Percentiles rank a stretch among this genome's conserved stretches.
Evolutionary conservation across 164 flowering plant species (phyloP).

Genomic region (Chimonanthus salicifolius): DNA sequence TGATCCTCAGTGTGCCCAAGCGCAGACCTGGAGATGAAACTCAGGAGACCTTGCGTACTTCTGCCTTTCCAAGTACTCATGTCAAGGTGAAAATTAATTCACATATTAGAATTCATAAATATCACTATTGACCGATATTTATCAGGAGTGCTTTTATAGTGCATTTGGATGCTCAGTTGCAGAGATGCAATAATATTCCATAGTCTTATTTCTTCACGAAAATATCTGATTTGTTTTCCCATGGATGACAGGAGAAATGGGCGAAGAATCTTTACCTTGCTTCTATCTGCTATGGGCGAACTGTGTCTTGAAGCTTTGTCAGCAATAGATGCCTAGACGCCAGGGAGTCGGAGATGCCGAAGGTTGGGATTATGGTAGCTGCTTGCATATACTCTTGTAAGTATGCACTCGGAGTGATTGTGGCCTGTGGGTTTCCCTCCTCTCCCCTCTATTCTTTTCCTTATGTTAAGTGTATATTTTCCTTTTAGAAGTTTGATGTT

Average conservation of each 20-base stretch:
- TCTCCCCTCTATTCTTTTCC: constrained; percentile 1
- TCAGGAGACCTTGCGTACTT: constrained; percentile 77
- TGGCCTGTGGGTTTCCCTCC: not conserved
- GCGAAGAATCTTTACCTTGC: constrained; percentile 77
- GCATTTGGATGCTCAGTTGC: not conserved
- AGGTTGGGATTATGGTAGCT: not conserved
- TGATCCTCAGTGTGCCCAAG: constrained; percentile 72
- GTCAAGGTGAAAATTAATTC: constrained; percentile 49
- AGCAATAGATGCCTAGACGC: not conserved
- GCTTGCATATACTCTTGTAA: not conserved
- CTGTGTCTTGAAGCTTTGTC: constrained; percentile 44
- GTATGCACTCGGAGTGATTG: not conserved
- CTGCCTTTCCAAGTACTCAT: constrained; percentile 78
- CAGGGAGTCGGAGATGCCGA: not conserved
- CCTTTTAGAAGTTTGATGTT: constrained; percentile 1
- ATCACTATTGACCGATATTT: not conserved
- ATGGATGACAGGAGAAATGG: constrained; percentile 73
- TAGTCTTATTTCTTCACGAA: too few relatives aligned
- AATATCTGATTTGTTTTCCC: not conserved
- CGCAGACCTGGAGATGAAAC: constrained; percentile 79
- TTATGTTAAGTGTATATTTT: constrained; percentile 8
- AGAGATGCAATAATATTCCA: not conserved
- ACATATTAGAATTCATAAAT: not conserved
- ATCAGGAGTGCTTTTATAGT: not conserved
- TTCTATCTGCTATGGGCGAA: constrained; percentile 70